Evolutionary conservation across 2,329 filamentous ascomycete species (phyloP).

Genomic region (Aspergillus ochraceus): DNA sequence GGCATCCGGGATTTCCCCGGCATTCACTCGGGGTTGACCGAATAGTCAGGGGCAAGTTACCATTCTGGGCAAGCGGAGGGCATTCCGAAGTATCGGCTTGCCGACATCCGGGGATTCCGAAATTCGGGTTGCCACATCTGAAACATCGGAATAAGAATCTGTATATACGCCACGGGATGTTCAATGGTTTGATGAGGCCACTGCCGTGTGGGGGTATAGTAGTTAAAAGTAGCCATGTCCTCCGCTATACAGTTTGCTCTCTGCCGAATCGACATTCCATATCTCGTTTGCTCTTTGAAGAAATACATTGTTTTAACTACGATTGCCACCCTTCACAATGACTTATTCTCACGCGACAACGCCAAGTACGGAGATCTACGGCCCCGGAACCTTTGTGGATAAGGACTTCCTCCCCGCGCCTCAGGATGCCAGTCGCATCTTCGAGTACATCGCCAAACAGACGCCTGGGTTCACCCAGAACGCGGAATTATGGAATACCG

Average conservation of each 20-base stretch:
- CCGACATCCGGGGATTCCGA: background rate
- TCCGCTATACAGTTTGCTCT: no score
- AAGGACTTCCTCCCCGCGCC: background rate
- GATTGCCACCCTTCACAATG: no score
- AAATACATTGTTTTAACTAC: no score
- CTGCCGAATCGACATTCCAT: no score
- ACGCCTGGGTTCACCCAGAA: background rate
- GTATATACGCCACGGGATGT: no score
- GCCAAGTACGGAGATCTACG: background rate
- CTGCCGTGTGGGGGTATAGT: no score
- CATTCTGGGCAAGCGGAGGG: background rate
- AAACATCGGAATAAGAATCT: no score
- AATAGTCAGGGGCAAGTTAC: background rate
- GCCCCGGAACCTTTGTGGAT: background rate
- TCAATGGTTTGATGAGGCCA: no score
- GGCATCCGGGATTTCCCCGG: background rate
- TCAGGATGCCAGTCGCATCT: background rate
- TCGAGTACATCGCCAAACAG: background rate
- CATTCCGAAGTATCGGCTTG: background rate
- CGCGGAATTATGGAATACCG: background rate
- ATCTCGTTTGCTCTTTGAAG: no score
- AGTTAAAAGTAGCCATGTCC: no score
- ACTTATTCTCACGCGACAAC: no score
- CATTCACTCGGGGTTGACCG: background rate
- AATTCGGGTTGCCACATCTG: background rate